phyloP scores from a whole-genome alignment of 2,329 filamentous ascomycete species.

The Alternaria conjuncta region DNA sequence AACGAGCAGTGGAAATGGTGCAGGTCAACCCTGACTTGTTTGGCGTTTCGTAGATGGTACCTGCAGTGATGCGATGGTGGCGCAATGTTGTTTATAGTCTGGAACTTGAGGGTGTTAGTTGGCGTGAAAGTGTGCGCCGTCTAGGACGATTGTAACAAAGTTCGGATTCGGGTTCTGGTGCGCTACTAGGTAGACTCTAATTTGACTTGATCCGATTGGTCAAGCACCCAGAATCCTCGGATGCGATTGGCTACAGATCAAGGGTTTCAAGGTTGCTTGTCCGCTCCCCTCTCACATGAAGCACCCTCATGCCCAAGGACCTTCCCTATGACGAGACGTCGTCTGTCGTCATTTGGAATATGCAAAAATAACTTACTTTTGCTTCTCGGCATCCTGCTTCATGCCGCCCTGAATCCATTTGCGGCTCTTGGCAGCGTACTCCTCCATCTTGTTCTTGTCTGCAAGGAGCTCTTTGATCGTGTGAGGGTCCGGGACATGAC shows the following conservation, averaged over 20 bases:
- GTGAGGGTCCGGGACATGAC: slow-evolving; percentile 72
- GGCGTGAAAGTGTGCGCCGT: not conserved
- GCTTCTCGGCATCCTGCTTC: slow-evolving; percentile 63
- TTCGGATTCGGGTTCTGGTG: not conserved
- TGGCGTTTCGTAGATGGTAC: not conserved
- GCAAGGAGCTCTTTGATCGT: slow-evolving; percentile 65
- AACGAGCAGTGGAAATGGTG: not conserved
- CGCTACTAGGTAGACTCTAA: not conserved
- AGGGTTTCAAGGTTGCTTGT: not conserved
- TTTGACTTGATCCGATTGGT: not conserved
- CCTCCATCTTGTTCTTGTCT: slow-evolving; percentile 65
- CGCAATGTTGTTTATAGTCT: not conserved
- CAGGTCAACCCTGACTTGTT: not conserved
- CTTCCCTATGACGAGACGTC: not conserved
- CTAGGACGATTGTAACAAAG: not conserved
- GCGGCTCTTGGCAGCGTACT: slow-evolving; percentile 58
- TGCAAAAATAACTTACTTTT: slow-evolving; percentile 33
- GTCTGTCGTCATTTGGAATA: not conserved
- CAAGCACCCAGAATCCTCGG: not conserved
- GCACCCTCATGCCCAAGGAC: not conserved
- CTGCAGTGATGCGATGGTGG: not conserved
- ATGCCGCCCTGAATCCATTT: slow-evolving; percentile 74
- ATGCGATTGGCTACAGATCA: not conserved
- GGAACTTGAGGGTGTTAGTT: not conserved
- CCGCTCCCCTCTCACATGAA: not conserved